Base-by-base conservation (phyloP, 371 early-diverging fungal species). In the Mortierella polycephala region DNA sequence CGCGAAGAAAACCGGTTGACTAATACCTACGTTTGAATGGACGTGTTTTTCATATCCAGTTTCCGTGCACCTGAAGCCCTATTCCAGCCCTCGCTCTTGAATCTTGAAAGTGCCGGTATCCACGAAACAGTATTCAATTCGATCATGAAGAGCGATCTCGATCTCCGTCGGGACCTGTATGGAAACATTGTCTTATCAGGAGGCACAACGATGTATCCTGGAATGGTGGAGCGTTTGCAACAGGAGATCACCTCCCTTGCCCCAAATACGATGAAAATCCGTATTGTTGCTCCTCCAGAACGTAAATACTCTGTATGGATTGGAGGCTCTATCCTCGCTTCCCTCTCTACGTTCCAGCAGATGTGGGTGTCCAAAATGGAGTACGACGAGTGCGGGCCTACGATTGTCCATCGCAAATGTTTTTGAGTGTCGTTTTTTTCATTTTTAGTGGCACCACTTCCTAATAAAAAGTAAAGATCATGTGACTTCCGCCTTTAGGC, bases 341-440 rank as follows among this genome's bases (percentile, higher is more conserved):
- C 93, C 6, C 85, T 95, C 61, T 87, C 87, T 64, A 89, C 90
- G 20, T 90, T 90, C 72, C 88, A 89, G 68, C 86, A 90, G 84
- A 85, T 87, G 79, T 77, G 76, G 67, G 76, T 83, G 75, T 73
- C 88, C 54, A 91, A 93, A 88, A 89, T 90, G 88, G 99, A 99
- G 87, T 99, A 99, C 90, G 97, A 98, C 89, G 99, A 97, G 87
- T 91, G 92, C 81, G 98, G 98, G 77, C 97, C 98, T 59, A 93
- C 96, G 63, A 98, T 98, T 83, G 99, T 98, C 75, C 99, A 98
- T 90, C 93, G 98, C 89, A 98, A 97, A 91, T 97, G 98, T 89
- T 96, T 96, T 94, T 98, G 96, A 93, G 80, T 40, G 53, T 39
- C n/a, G 18, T 39, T 37, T 39, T 14, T 37, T 30, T 30, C 4